phyloP scores from a whole-genome alignment of 495 filamentous ascomycete genomes.

The Penicillium mononematosum region DNA sequence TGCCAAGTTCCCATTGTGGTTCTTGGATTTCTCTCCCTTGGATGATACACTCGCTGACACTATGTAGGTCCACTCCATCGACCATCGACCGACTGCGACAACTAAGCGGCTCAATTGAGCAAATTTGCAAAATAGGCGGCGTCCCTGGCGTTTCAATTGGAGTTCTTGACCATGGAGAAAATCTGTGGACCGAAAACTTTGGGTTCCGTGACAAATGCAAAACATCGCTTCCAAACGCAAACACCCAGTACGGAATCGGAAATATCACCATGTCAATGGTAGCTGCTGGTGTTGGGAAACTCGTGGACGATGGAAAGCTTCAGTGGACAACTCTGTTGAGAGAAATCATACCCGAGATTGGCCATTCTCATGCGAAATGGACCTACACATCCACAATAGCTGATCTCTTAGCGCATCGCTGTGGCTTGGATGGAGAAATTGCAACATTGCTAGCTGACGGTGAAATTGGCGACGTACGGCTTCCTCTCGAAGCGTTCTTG shows the following conservation, averaged over 20 bases:
- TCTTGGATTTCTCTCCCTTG: not conserved
- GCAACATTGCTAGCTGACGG: not conserved
- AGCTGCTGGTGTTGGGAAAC: conserved; percentile 2
- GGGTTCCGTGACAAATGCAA: not conserved
- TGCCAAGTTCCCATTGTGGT: not conserved
- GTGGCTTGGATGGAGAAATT: not conserved
- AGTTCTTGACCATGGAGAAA: not conserved
- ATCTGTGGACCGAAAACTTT: not conserved
- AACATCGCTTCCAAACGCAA: not conserved
- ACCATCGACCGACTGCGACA: not conserved
- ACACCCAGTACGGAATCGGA: conserved; percentile 4
- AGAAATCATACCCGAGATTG: not conserved
- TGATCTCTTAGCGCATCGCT: not conserved
- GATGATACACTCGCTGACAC: not conserved
- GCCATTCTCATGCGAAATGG: not conserved
- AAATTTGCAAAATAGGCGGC: not conserved
- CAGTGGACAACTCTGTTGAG: not conserved
- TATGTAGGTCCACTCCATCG: not conserved
- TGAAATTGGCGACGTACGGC: not conserved
- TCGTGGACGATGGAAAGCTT: not conserved
- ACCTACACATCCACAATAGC: not conserved
- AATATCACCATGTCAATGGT: conserved; percentile 2
- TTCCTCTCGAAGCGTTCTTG: not conserved
- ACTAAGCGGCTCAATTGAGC: not conserved
- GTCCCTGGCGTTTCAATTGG: not conserved